Base-by-base conservation (phyloP, 257 asterid genomes). In the Solanum sejunctum region DNA sequence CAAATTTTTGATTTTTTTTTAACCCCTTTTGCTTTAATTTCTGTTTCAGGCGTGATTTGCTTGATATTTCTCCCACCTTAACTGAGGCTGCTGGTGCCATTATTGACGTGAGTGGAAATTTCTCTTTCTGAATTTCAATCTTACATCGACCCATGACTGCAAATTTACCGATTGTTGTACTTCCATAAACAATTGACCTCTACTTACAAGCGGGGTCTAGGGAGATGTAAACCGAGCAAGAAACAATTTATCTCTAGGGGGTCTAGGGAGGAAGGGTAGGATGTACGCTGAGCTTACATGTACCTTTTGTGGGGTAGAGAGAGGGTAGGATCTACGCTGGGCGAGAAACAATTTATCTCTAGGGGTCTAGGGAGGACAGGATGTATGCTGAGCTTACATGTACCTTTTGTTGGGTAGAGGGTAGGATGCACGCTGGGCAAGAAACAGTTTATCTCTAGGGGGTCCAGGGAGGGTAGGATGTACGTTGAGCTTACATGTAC, bases 61-160 rank as follows among this genome's bases (percentile, higher is more conserved):
- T 97, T 21, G 99, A 97, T 84, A 92, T 97, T 80, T 97, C 99
- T 72, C 99, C 98, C 1, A 92, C 98, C 17, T 91, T 97, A 3
- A 95, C 97, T 15, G 99, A 97, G 88, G 99, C 98, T 4, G 98
- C 99, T 58, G 99, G 98, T 85, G 99, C 99, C 84, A 94, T 95
- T 87, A 92, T 97, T 58, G 99, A 97, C 87, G 99, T 95, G 84
- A 90, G 92, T 87, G n/a, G 0, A 26, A 12, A 7, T n/a, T 23
- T 70, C 85, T 82, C 63, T 43, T 61, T 15, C 0, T 66, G 73
- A 12, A 66, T 63, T 23, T 23, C 71, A 63, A 63, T 63, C 18
- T 63, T 10, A 10, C 4, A 69, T 18, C 23, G 51, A 69, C 1
- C 23, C 26, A 17, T 41, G 51, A 71, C 80, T 20, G 80, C 23